Evolutionary conservation across 2,329 filamentous ascomycete species (phyloP).

Genomic region (Penicillium sp.): DNA sequence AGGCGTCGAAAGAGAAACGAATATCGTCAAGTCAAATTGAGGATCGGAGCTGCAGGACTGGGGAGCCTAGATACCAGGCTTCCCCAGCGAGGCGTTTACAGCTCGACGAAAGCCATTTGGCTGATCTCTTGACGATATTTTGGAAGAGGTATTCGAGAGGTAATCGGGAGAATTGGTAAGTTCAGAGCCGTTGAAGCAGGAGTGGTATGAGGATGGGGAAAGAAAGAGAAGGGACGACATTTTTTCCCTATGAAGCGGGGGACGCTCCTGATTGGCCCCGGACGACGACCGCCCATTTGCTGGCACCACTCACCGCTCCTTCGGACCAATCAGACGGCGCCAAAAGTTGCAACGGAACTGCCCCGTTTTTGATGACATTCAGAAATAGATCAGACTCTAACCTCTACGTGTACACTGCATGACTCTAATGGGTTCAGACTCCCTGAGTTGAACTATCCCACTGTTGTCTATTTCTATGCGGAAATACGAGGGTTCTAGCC

Average conservation of each 20-base stretch:
- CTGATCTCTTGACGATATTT: constrained; percentile 72
- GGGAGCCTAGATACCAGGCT: constrained; percentile 62
- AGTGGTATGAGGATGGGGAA: constrained; percentile 23
- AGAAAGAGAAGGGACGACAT: constrained; percentile 27
- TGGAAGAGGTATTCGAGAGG: constrained; percentile 23
- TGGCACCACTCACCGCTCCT: constrained; percentile 36
- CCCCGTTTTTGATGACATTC: background rate
- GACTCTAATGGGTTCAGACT: no score
- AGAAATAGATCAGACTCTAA: background rate
- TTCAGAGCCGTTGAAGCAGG: constrained; percentile 10
- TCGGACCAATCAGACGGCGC: constrained; percentile 5
- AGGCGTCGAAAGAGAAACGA: constrained; percentile 55
- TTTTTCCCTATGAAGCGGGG: constrained; percentile 29
- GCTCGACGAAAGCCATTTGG: constrained; percentile 77
- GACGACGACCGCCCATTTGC: constrained; percentile 27
- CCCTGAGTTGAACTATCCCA: background rate
- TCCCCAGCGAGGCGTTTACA: constrained; percentile 87
- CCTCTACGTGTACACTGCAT: no score
- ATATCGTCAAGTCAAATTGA: constrained; percentile 57
- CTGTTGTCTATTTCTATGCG: background rate
- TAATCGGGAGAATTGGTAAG: background rate
- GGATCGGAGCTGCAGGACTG: constrained; percentile 85
- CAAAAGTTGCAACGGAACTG: constrained; percentile 2
- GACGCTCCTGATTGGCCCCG: constrained; percentile 27
- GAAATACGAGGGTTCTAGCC: background rate